A percentile compares a stretch with the other conserved stretches of the same genome.
These are phyloP conservation scores for Rosa lucieae DNA, from an alignment of 306 rosid species.

Conservation along the genomic window DNA sequence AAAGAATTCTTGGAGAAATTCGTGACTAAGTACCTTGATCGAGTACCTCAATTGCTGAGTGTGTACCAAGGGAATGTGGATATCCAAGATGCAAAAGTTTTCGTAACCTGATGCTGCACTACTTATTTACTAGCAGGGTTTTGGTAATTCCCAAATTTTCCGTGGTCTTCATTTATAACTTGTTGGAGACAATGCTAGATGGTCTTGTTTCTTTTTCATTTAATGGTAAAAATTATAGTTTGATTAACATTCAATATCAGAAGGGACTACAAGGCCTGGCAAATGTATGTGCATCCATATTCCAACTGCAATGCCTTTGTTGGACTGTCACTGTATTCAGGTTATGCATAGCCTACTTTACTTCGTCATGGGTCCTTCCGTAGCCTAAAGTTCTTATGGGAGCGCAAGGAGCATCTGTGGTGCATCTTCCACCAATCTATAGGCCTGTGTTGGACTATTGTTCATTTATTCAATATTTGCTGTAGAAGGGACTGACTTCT, in stretches of 20 bases:
- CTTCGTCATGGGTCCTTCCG: neutral
- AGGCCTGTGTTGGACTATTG: neutral
- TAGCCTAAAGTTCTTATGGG: neutral
- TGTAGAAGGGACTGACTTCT: neutral
- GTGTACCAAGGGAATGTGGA: constrained; percentile 25
- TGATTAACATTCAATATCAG: neutral
- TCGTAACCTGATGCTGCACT: neutral
- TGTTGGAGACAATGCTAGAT: neutral
- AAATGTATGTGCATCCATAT: neutral
- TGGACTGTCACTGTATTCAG: neutral
- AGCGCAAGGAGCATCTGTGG: neutral
- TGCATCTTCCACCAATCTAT: neutral
- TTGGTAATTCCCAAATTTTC: neutral
- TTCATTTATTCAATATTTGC: neutral
- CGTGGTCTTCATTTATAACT: neutral
- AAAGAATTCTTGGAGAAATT: constrained; percentile 20
- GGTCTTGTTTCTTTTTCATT: neutral
- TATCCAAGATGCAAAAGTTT: neutral
- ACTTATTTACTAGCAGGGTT: neutral
- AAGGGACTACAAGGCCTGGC: neutral
- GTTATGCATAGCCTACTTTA: neutral
- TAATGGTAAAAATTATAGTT: neutral
- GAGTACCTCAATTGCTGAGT: constrained; percentile 25
- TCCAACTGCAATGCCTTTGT: neutral
- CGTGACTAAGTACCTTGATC: constrained; percentile 20